A percentile compares a stretch with the other conserved stretches of the same genome.
phyloP scores from a whole-genome alignment of 2,329 filamentous ascomycete genomes.

The Fusarium sp. region DNA sequence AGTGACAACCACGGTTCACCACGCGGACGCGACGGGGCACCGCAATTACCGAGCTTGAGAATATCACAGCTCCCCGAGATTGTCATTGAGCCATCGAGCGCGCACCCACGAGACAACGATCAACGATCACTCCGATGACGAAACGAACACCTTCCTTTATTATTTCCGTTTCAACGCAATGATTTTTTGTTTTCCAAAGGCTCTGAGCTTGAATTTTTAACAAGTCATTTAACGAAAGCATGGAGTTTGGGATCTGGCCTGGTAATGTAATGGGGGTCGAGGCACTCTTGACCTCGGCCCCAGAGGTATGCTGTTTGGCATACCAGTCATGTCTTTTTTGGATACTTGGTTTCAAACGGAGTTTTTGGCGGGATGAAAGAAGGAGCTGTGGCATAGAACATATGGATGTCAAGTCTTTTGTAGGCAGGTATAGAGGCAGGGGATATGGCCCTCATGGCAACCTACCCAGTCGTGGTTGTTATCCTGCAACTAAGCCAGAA shows the following conservation, averaged over 20 bases:
- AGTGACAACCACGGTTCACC: neutral
- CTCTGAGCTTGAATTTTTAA: conserved; percentile 8
- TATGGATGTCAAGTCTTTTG: neutral
- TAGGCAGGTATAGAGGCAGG: neutral
- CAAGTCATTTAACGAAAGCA: conserved; percentile 32
- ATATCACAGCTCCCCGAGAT: conserved; percentile 65
- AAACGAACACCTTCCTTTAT: neutral
- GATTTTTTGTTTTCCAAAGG: neutral
- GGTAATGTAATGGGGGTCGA: conserved; percentile 20
- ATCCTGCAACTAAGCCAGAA: conserved; percentile 1
- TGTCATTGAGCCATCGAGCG: conserved; percentile 64
- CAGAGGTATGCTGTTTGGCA: conserved; percentile 6
- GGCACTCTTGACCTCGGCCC: conserved; percentile 2
- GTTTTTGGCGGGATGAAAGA: conserved; percentile 6
- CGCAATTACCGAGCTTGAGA: conserved; percentile 64
- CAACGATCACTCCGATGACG: conserved; percentile 26
- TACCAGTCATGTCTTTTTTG: neutral
- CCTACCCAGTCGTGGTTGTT: neutral
- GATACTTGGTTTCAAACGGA: neutral
- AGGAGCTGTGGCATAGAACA: neutral
- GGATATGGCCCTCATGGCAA: neutral
- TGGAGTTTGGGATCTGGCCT: conserved; percentile 38
- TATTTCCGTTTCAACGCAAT: neutral
- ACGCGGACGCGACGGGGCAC: conserved; percentile 49
- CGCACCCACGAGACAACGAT: conserved; percentile 37